Evolutionary conservation across 1,139 yeast species (phyloP).

Genomic region (Suhomyces taliae): DNA sequence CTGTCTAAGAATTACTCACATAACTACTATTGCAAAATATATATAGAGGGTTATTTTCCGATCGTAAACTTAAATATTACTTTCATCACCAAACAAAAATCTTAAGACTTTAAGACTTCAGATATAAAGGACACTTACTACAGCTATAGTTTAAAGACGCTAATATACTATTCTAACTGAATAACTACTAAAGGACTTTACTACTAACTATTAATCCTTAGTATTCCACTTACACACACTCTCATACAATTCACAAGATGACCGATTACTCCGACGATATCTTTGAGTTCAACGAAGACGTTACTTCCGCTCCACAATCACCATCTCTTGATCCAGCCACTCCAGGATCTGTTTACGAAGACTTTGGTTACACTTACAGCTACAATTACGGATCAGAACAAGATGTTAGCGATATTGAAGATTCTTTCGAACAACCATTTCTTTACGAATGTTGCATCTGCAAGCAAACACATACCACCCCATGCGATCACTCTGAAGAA

Average conservation of each 20-base stretch:
- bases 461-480: slow-evolving; percentile 17
- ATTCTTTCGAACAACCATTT: slow-evolving; percentile 11
- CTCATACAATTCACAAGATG: background rate
- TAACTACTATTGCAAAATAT: slow-evolving; percentile 12
- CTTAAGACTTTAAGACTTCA: background rate
- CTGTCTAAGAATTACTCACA: slow-evolving; percentile 10
- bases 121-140: too few relatives aligned
- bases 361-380: slow-evolving; percentile 10
- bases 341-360: slow-evolving; percentile 8
- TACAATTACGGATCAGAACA: slow-evolving; percentile 6
- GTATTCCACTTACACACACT: background rate
- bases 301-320: slow-evolving; percentile 14
- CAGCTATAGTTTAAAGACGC: too few relatives aligned
- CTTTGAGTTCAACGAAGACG: slow-evolving; percentile 18
- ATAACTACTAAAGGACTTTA: background rate
- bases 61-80: too few relatives aligned
- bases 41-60: background rate
- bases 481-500: slow-evolving; percentile 16
- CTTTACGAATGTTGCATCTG: slow-evolving; percentile 24
- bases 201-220: background rate
- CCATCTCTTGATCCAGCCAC: slow-evolving; percentile 14
- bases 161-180: too few relatives aligned
- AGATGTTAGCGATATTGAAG: slow-evolving; percentile 8
- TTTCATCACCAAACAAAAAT: too few relatives aligned
- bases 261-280: slow-evolving; percentile 16